A percentile compares a stretch with the other conserved stretches of the same genome.
Conservation (phyloP, 2,329 filamentous ascomycete species). For the Colletotrichum gloeosporioides region DNA sequence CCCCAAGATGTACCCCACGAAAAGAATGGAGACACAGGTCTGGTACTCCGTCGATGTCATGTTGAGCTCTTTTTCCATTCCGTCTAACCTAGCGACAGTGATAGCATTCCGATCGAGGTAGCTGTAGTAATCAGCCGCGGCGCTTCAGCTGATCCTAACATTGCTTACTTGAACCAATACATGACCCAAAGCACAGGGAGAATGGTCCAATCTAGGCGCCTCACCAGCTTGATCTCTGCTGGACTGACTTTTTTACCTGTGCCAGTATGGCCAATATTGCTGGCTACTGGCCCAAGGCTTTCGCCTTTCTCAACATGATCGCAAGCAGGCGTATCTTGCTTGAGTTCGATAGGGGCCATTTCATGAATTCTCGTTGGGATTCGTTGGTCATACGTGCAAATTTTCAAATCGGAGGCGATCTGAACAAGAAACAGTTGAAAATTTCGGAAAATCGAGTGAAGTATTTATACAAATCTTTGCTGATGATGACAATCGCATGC, state of each 20-base stretch:
- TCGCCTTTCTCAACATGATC: neutral
- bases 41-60: slow-evolving; percentile 32
- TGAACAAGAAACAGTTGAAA: neutral
- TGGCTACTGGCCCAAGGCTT: neutral
- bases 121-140: neutral
- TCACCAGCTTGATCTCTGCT: slow-evolving; percentile 40
- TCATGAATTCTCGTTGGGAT: neutral
- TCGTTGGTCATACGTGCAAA: neutral
- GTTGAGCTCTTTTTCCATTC: slow-evolving; percentile 29
- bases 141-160: neutral
- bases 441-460: neutral
- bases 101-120: slow-evolving; percentile 27
- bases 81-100: slow-evolving; percentile 10
- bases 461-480: neutral
- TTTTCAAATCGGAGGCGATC: neutral
- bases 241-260: slow-evolving; percentile 41
- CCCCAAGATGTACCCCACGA: slow-evolving; percentile 34
- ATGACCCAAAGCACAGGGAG: slow-evolving; percentile 40
- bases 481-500: neutral
- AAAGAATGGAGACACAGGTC: slow-evolving; percentile 24
- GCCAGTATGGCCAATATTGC: slow-evolving; percentile 36
- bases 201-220: slow-evolving; percentile 36
- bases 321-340: neutral
- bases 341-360: neutral
- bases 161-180: slow-evolving; percentile 23